Conservation (phyloP, 2,329 filamentous ascomycete genomes). For the Ceratocystiopsis minuta region DNA sequence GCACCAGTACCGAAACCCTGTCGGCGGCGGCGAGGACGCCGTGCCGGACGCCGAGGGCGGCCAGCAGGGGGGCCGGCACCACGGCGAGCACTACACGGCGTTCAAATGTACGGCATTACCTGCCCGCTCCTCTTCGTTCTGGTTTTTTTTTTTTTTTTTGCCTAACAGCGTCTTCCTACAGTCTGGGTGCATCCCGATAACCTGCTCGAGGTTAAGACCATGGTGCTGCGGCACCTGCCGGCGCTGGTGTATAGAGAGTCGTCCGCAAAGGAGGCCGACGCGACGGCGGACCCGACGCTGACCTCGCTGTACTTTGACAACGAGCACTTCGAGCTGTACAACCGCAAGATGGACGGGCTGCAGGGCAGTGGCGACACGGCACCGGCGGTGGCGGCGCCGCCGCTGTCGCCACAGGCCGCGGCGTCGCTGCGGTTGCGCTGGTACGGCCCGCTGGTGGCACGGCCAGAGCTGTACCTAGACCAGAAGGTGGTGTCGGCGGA, state of each 20-base stretch:
- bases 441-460: slow-evolving; percentile 68
- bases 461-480: slow-evolving; percentile 69
- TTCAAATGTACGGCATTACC: slow-evolving; percentile 52
- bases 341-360: slow-evolving; percentile 51
- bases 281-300: slow-evolving; percentile 69
- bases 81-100: slow-evolving; percentile 60
- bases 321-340: slow-evolving; percentile 68
- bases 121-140: background rate
- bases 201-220: slow-evolving; percentile 88
- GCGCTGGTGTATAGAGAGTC: slow-evolving; percentile 87
- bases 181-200: slow-evolving; percentile 94
- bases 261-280: slow-evolving; percentile 64
- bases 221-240: slow-evolving; percentile 77
- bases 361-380: too few relatives aligned
- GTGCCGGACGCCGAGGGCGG: slow-evolving; percentile 29
- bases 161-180: background rate
- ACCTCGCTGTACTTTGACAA: slow-evolving; percentile 96
- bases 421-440: slow-evolving; percentile 75
- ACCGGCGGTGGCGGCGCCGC: slow-evolving; percentile 36
- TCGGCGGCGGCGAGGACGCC: slow-evolving; percentile 12
- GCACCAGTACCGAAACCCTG: slow-evolving; percentile 56
- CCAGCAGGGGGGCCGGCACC: slow-evolving; percentile 34
- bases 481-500: slow-evolving; percentile 64
- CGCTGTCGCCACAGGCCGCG: slow-evolving; percentile 22
- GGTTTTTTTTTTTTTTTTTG: background rate